Evolutionary conservation across 192 early-diverging fungal genomes (phyloP).

Genomic region (Podochytrium sp.): DNA sequence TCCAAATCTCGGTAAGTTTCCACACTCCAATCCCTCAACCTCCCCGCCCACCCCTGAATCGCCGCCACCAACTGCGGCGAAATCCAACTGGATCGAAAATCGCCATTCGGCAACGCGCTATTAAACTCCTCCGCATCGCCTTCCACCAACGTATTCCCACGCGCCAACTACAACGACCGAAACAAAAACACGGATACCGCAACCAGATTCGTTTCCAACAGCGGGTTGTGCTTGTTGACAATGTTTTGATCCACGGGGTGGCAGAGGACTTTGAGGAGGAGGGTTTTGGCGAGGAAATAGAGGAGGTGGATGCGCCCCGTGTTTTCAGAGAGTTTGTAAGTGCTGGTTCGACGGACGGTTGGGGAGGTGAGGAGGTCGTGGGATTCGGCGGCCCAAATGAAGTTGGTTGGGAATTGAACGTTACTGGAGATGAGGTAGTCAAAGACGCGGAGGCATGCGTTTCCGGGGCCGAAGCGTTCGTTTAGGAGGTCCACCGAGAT

Average conservation of each 20-base stretch:
- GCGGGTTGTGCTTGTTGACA: slow-evolving; percentile 6
- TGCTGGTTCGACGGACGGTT: neutral
- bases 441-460: neutral
- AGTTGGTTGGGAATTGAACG: slow-evolving; percentile 5
- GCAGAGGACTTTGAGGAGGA: slow-evolving; percentile 2
- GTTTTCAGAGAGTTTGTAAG: neutral
- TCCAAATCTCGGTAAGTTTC: neutral
- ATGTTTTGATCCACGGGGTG: slow-evolving; percentile 4
- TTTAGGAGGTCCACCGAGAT: neutral
- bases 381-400: slow-evolving; percentile 4
- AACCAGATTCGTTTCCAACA: slow-evolving; percentile 24
- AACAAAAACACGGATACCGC: slow-evolving; percentile 14
- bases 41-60: slow-evolving; percentile 15
- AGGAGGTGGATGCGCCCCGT: neutral
- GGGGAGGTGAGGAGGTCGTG: neutral
- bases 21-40: slow-evolving; percentile 8
- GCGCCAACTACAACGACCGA: slow-evolving; percentile 7
- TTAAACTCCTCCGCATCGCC: slow-evolving; percentile 11
- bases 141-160: neutral
- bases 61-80: slow-evolving; percentile 2
- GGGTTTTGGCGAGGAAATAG: slow-evolving; percentile 19
- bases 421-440: slow-evolving; percentile 6
- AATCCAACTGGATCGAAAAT: slow-evolving; percentile 14
- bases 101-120: neutral
- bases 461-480: neutral